These are phyloP conservation scores for Hypoxylon sp. DNA, from an alignment of 2,329 filamentous ascomycete genomes.

Conservation along the genomic window DNA sequence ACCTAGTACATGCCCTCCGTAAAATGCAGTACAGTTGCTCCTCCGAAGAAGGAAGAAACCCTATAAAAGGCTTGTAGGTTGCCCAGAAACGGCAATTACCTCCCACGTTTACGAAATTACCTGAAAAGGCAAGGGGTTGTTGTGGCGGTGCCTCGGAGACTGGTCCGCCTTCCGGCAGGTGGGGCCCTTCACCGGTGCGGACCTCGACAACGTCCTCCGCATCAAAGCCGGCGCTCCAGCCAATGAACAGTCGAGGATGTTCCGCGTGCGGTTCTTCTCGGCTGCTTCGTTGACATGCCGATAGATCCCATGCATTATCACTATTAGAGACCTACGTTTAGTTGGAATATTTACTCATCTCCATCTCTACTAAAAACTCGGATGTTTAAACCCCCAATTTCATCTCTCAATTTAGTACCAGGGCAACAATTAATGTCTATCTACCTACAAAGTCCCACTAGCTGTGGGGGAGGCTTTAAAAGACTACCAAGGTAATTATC, in stretches of 20 bases:
- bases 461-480: not conserved
- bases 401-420: not conserved
- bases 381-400: not conserved
- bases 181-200: conserved; percentile 1
- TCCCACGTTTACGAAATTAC: not conserved
- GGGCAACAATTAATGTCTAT: not conserved
- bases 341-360: not conserved
- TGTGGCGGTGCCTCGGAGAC: not conserved
- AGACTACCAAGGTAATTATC: not conserved
- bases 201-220: not conserved
- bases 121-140: not conserved
- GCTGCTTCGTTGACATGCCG: not conserved
- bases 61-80: not conserved
- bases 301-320: not conserved
- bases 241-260: not conserved
- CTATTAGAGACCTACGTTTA: not conserved
- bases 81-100: not conserved
- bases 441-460: not conserved
- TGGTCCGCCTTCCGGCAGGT: not conserved
- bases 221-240: conserved; percentile 2
- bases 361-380: too few species aligned
- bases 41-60: not conserved
- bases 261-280: not conserved
- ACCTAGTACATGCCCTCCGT: too few species aligned
- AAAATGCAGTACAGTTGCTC: not conserved